Conservation (phyloP, 768 basidiomycete genomes). For the Boletus eberwhitei region DNA sequence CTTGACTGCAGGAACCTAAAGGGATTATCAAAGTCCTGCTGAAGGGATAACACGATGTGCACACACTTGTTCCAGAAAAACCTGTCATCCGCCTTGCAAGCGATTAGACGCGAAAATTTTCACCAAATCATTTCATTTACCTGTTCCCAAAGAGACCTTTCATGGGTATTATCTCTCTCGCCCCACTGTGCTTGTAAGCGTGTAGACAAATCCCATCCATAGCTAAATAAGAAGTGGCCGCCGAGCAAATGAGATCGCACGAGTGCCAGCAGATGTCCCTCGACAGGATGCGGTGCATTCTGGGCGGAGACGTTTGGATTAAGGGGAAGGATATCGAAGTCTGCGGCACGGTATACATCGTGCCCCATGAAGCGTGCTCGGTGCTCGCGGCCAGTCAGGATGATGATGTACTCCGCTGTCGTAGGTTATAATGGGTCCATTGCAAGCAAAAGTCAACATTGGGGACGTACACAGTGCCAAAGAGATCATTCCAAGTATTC, state of each 20-base stretch:
- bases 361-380: constrained; percentile 78
- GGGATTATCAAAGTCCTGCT: constrained; percentile 2
- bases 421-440: neutral
- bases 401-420: constrained; percentile 88
- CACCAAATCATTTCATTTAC: constrained; percentile 40
- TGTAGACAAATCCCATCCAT: constrained; percentile 86
- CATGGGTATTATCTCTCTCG: constrained; percentile 46
- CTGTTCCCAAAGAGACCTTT: constrained; percentile 71
- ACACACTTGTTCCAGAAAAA: constrained; percentile 93
- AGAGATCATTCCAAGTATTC: constrained; percentile 75
- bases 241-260: constrained; percentile 78
- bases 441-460: neutral
- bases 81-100: constrained; percentile 77
- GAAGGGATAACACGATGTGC: neutral
- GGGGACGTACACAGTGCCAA: constrained; percentile 63
- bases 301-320: constrained; percentile 64
- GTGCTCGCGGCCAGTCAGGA: constrained; percentile 79
- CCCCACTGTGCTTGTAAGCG: constrained; percentile 81
- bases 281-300: constrained; percentile 77
- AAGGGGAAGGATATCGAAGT: constrained; percentile 89
- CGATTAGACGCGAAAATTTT: constrained; percentile 9
- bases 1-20: constrained; percentile 53
- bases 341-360: constrained; percentile 84
- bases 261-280: constrained; percentile 82
- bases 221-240: constrained; percentile 87